Conservation (phyloP, 345 rosid genomes). For the Salix arbutifolia region DNA sequence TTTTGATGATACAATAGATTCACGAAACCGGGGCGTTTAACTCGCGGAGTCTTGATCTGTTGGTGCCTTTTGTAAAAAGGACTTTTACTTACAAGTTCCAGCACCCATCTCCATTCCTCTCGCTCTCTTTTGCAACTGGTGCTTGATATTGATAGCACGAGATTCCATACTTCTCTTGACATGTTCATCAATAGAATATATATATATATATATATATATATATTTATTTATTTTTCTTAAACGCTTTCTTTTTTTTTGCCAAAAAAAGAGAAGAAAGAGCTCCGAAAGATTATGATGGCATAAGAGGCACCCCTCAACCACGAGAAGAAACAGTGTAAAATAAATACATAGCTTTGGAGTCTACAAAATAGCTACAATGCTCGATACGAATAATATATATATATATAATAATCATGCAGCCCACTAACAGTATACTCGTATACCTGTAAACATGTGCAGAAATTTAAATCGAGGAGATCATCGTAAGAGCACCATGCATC, state of each 20-base stretch:
- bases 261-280: background rate
- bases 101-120: background rate
- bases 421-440: background rate
- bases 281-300: background rate
- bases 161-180: slow-evolving; percentile 13
- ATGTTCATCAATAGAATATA: background rate
- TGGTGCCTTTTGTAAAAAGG: background rate
- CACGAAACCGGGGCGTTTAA: background rate
- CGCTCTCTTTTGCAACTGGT: background rate
- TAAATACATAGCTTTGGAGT: background rate
- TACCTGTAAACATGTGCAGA: background rate
- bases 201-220: no score
- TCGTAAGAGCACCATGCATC: background rate
- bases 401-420: background rate
- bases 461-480: background rate
- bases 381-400: background rate
- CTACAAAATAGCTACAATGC: background rate
- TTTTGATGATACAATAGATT: background rate
- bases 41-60: background rate
- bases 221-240: no score
- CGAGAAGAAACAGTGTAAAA: no score
- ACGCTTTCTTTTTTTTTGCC: background rate
- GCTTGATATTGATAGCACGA: background rate
- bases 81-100: background rate
- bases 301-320: background rate